Percentiles rank a stretch among this genome's conserved stretches.
Conservation (phyloP, 108 stramenopile genomes). For the Fistulifera pelliculosa region DNA sequence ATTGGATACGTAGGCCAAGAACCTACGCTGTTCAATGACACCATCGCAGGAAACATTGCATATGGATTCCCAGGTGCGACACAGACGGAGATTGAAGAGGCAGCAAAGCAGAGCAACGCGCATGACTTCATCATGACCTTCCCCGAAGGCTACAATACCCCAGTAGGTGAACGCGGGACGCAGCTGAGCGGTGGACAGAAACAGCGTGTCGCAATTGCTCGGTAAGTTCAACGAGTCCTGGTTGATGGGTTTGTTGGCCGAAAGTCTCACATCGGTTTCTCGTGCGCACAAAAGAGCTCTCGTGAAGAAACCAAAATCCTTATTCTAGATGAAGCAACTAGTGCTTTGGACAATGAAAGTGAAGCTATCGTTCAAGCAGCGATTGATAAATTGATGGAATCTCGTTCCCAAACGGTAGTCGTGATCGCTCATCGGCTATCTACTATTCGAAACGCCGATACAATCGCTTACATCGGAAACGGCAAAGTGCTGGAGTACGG, state of each 20-base stretch:
- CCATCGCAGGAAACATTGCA: slow-evolving; percentile 85
- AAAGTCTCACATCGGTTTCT: no score
- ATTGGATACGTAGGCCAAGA: slow-evolving; percentile 92
- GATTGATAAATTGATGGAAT: slow-evolving; percentile 65
- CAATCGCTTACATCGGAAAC: slow-evolving; percentile 58
- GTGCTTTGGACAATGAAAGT: slow-evolving; percentile 73
- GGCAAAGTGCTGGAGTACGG: slow-evolving; percentile 57
- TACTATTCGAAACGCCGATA: slow-evolving; percentile 76
- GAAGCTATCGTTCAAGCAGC: slow-evolving; percentile 83
- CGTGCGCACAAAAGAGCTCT: no score
- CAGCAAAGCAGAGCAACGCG: slow-evolving; percentile 81
- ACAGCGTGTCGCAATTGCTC: slow-evolving; percentile 79
- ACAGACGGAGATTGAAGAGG: slow-evolving; percentile 59
- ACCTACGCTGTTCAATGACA: slow-evolving; percentile 82
- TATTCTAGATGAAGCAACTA: slow-evolving; percentile 81
- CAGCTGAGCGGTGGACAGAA: slow-evolving; percentile 37
- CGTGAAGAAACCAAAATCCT: slow-evolving; percentile 66
- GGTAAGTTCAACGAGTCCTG: not conserved
- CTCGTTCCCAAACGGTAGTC: slow-evolving; percentile 51
- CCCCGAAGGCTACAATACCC: slow-evolving; percentile 39
- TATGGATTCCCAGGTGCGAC: slow-evolving; percentile 56
- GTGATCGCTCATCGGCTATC: slow-evolving; percentile 77
- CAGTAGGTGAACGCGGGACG: slow-evolving; percentile 33
- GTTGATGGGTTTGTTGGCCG: no score
- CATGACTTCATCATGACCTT: slow-evolving; percentile 78